Percentiles rank a stretch among this genome's conserved stretches.
Conservation (phyloP, 768 basidiomycete species). For the Boletales sp. region DNA sequence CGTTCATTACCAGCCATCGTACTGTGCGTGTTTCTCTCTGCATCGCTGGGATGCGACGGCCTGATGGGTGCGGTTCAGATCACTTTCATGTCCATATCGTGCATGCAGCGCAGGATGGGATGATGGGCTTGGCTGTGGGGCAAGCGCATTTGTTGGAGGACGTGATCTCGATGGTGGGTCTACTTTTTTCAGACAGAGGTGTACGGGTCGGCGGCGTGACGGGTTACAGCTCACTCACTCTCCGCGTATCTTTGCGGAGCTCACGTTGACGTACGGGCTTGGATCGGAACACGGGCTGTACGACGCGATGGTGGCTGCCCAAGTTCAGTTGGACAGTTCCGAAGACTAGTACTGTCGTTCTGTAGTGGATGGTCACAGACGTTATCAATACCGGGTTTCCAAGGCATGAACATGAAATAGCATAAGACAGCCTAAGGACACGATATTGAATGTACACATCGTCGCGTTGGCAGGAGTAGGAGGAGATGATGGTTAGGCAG, state of each 20-base stretch:
- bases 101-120: conserved; percentile 57
- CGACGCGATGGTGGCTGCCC: conserved; percentile 39
- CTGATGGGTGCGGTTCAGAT: conserved; percentile 43
- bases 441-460: conserved; percentile 20
- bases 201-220: not conserved
- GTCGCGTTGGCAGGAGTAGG: conserved; percentile 2
- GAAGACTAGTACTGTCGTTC: too few species aligned
- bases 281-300: conserved; percentile 80
- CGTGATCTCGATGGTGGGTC: conserved; percentile 74
- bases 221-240: conserved; percentile 60
- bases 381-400: not conserved
- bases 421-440: conserved; percentile 22
- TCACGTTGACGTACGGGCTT: conserved; percentile 80
- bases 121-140: conserved; percentile 74
- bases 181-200: too few species aligned
- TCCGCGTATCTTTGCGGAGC: conserved; percentile 54
- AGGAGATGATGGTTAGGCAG: conserved; percentile 13
- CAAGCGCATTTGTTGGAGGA: conserved; percentile 94
- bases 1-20: conserved; percentile 94
- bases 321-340: conserved; percentile 9
- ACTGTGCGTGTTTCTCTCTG: conserved; percentile 58
- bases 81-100: conserved; percentile 95
- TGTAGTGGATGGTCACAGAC: too few species aligned
- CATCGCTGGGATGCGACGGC: not conserved
- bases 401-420: conserved; percentile 12